Evolutionary conservation across 345 rosid genomes (phyloP), one percentile per base, ranked within the genome.

Genomic region (Raphanus raphanistrum): DNA sequence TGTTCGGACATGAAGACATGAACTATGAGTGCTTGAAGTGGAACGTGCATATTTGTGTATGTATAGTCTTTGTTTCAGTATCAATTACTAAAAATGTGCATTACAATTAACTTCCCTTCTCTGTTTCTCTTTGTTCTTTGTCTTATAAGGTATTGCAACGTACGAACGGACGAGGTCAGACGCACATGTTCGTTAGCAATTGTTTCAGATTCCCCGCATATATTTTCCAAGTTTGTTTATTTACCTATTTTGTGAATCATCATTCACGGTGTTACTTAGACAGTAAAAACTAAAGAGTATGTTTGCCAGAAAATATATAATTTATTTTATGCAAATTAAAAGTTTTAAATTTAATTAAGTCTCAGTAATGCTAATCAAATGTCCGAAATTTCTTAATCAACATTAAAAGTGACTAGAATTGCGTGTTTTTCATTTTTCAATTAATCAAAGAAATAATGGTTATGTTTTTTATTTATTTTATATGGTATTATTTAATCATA

Each of bases 121-220:
- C 64, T 79, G 65, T 79, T 68, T 73, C 38, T 35, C 66, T 73
- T 73, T 73, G 74, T 73, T 73, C 66, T 79, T 62, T 73, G 71
- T 68, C 78, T 68, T 68, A 50, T 63, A 71, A 73, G 78, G 78
- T 68, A 48, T 12, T 66, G 70, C 74, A 67, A 68, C 74, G 75
- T 79, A 73, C 78, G 78, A 79, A 32, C 54, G 82, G 78, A 61
- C 82, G 63, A 78, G 77, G 77, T 78, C 81, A 72, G 63, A 50
- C 69, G 63, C 81, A 78, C 82, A 79, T 73, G 78, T 73, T 68
- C 74, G 38, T 52, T 79, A 73, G 70, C 28, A 61, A 3, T 35
- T 59, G 50, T 66, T 79, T 73, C 70, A 32, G 70, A 67, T 73
- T 79, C 74, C 77, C 63, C 73, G 67, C 73, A 66, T 66, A 66